Conservation (phyloP, 768 basidiomycete species). For the Lyophyllum decastes region DNA sequence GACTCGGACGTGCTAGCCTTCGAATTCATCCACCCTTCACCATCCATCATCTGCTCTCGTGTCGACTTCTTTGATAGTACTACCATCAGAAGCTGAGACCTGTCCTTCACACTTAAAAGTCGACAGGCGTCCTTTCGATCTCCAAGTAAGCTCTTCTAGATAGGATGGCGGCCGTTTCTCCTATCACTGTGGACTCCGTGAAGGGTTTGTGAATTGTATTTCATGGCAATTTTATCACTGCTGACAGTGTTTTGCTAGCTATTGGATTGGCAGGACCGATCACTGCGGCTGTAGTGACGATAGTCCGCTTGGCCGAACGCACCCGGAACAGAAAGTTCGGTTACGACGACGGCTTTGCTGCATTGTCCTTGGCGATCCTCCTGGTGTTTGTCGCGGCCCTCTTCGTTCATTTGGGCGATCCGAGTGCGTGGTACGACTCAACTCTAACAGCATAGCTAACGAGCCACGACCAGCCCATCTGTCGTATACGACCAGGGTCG, state of each 20-base stretch:
- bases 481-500: constrained; percentile 12
- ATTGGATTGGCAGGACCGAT: constrained; percentile 7
- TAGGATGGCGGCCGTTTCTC: constrained; percentile 1
- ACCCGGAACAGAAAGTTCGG: constrained; percentile 18
- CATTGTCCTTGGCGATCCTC: constrained; percentile 19
- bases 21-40: not conserved
- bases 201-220: not conserved
- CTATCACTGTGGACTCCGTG: constrained; percentile 1
- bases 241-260: not conserved
- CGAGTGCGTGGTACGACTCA: constrained; percentile 13
- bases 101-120: not conserved
- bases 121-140: not conserved
- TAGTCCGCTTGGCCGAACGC: constrained; percentile 20
- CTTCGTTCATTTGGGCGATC: constrained; percentile 23
- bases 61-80: not conserved
- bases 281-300: constrained; percentile 21
- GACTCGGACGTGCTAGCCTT: too few species aligned
- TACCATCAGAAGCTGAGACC: not conserved
- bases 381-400: constrained; percentile 20
- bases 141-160: not conserved
- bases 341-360: constrained; percentile 25
- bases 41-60: not conserved
- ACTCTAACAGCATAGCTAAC: not conserved
- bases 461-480: constrained; percentile 11
- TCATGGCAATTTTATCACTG: too few species aligned